Base-by-base conservation (phyloP, 768 basidiomycete genomes). In the Pleurotus citrinopileatus region DNA sequence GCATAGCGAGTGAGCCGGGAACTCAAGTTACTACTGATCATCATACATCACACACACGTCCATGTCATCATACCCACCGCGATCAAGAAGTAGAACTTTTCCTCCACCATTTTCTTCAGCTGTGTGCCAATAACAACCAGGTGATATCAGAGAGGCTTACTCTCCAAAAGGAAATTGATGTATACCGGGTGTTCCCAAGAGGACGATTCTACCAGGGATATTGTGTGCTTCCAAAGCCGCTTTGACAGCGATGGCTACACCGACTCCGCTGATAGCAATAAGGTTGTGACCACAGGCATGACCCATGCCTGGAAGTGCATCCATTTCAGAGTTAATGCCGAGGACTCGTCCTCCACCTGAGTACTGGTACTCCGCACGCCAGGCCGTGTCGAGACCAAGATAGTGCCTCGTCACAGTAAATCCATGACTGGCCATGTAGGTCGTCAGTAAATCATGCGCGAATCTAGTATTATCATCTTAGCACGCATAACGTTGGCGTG, bases 271-370 rank as follows among this genome's bases (percentile, higher is more conserved):
- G 60, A 86, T 79, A 42, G 90, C 90, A 59, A 91, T 91, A 57
- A 93, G 75, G 66, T 92, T 91, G 67, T 93, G 90, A 0, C 90
- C 90, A 63, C 90, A 92, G 0, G 81, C 88, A 64, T 84, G 74
- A 67, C 84, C 69, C 73, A 87, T 71, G 6, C 79, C 77, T 32
- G 67, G 70, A 19, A 84, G 69, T 8, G 82, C 83, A 63, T 84
- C 83, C 87, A 89, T 89, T 69, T 91, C 91, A 13, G 89, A 83
- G 67, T 93, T 91, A 58, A 92, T 69, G 6, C 91, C 90, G 42
- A 92, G 72, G 46, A 82, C 81, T 37, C 85, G 79, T 8, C 87
- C 85, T 26, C 80, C 81, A 29, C 59, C 62, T 22, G 83, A 81
- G 58, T 82, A 78, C 32, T 73, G 72, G 66, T 77, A 91, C 61